A percentile compares a stretch with the other conserved stretches of the same genome.
Conservation (phyloP, 164 flowering plant species). For the Annona squamosa region DNA sequence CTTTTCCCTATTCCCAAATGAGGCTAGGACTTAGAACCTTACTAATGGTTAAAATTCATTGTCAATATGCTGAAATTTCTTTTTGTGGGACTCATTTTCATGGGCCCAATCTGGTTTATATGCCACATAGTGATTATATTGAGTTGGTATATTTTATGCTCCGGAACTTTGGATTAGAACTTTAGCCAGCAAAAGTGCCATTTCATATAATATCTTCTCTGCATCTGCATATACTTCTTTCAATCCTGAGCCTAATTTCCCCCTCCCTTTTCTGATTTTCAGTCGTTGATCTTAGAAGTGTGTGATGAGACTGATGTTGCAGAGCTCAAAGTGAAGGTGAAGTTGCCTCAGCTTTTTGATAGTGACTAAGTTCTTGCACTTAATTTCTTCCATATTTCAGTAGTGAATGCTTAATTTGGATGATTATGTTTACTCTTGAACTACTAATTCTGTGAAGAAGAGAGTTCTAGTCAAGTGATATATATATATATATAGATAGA, state of each 20-base stretch:
- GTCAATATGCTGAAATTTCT: too few relatives aligned
- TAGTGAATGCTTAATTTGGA: neutral
- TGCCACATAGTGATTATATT: too few relatives aligned
- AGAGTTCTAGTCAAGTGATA: neutral
- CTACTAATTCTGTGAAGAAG: neutral
- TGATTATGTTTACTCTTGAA: neutral
- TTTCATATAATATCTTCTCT: neutral
- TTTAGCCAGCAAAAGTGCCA: neutral
- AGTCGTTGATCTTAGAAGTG: slow-evolving; percentile 63
- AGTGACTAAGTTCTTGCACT: neutral
- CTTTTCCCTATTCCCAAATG: too few relatives aligned
- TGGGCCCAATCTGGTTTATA: too few relatives aligned
- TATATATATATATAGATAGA: too few relatives aligned
- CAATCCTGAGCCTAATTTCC: neutral
- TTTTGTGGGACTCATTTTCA: too few relatives aligned
- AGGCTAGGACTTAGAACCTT: too few relatives aligned
- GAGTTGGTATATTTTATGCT: too few relatives aligned
- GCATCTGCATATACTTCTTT: neutral
- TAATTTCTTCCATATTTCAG: neutral
- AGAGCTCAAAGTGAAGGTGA: slow-evolving; percentile 76
- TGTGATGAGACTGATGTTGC: slow-evolving; percentile 84
- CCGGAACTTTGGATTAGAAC: too few relatives aligned
- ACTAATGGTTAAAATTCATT: too few relatives aligned
- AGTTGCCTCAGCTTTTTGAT: slow-evolving; percentile 1
- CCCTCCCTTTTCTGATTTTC: slow-evolving; percentile 10